phyloP scores from a whole-genome alignment of 768 basidiomycete species.

The Plicaturopsis crispa region DNA sequence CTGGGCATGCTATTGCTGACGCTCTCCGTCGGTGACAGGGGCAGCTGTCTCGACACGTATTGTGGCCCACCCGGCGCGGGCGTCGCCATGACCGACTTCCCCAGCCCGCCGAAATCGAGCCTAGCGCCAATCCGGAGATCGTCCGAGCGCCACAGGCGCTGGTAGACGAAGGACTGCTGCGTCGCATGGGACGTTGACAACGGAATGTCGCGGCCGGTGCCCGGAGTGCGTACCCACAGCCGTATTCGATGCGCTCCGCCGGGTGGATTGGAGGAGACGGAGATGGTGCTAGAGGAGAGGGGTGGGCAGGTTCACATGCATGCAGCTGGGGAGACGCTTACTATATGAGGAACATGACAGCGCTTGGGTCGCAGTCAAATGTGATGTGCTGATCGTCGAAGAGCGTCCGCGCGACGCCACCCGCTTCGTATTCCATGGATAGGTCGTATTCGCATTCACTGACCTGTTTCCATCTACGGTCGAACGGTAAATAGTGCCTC shows the following conservation, averaged over 20 bases:
- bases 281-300: slow-evolving; percentile 38
- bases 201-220: slow-evolving; percentile 20
- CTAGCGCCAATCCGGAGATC: slow-evolving; percentile 50
- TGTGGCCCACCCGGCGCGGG: too few species aligned
- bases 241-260: slow-evolving; percentile 59
- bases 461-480: slow-evolving; percentile 40
- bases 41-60: too few species aligned
- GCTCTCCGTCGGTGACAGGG: too few species aligned
- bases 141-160: slow-evolving; percentile 61
- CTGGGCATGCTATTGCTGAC: too few species aligned
- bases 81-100: too few species aligned
- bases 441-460: slow-evolving; percentile 41
- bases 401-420: slow-evolving; percentile 47
- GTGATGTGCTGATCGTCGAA: slow-evolving; percentile 46
- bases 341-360: slow-evolving; percentile 56
- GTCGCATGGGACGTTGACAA: slow-evolving; percentile 25
- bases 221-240: slow-evolving; percentile 51
- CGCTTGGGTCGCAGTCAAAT: slow-evolving; percentile 46
- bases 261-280: slow-evolving; percentile 41
- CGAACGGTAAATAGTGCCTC: neutral
- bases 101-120: slow-evolving; percentile 46
- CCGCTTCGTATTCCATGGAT: slow-evolving; percentile 58
- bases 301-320: slow-evolving; percentile 3
- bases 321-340: slow-evolving; percentile 29
- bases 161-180: slow-evolving; percentile 48